Evolutionary conservation across 2,329 filamentous ascomycete species (phyloP).

Genomic region (Xylariomycetidae sp.): DNA sequence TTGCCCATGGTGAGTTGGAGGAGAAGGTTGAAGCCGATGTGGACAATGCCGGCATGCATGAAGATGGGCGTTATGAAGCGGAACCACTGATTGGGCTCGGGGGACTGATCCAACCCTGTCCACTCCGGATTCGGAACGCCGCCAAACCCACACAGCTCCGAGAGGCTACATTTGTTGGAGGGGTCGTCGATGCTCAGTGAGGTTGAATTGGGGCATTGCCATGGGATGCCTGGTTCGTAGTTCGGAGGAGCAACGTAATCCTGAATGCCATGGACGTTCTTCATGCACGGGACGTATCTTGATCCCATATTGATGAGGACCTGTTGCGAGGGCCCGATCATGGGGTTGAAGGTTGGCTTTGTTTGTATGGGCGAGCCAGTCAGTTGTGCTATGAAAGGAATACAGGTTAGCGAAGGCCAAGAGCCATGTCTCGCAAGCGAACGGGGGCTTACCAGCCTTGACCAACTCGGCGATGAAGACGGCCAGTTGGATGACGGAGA

Average conservation of each 20-base stretch:
- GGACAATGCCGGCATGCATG: conserved; percentile 86
- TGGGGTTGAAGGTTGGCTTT: conserved; percentile 85
- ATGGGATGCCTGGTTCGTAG: conserved; percentile 41
- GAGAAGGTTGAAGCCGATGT: conserved; percentile 93
- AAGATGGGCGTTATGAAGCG: conserved; percentile 96
- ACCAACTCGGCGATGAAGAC: conserved; percentile 89
- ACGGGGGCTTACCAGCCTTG: conserved; percentile 64
- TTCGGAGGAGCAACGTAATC: conserved; percentile 28
- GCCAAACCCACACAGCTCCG: conserved; percentile 77
- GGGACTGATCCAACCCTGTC: conserved; percentile 40
- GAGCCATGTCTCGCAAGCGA: conserved; percentile 1
- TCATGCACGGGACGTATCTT: conserved; percentile 92
- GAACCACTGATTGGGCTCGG: conserved; percentile 89
- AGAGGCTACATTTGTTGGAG: conserved; percentile 64
- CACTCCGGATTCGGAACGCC: conserved; percentile 66
- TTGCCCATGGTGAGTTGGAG: conserved; percentile 84
- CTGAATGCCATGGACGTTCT: conserved; percentile 66
- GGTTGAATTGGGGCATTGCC: conserved; percentile 80
- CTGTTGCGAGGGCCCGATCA: conserved; percentile 91
- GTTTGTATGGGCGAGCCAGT: conserved; percentile 77
- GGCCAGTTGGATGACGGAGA: conserved; percentile 70
- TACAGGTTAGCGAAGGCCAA: conserved; percentile 10
- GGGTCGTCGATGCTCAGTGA: conserved; percentile 44
- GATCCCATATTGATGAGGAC: conserved; percentile 97
- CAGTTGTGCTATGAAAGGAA: conserved; percentile 50